These are phyloP conservation scores for Cladorrhinum samala DNA, from an alignment of 495 filamentous ascomycete genomes.

Conservation along the genomic window DNA sequence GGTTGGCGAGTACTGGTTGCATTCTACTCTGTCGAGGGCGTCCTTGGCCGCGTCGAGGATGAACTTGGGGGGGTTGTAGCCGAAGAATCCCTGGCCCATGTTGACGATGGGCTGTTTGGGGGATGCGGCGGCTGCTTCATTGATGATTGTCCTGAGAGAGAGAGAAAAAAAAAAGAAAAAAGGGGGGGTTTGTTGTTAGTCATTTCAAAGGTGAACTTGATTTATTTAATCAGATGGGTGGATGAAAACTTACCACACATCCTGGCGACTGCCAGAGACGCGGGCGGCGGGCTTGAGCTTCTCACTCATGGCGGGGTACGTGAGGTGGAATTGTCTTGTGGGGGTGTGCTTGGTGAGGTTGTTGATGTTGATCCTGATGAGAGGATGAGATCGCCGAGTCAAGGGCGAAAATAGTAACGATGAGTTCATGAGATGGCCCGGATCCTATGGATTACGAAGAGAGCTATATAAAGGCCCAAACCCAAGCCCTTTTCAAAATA, in stretches of 20 bases:
- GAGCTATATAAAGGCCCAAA: no score
- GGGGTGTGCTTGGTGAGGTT: neutral
- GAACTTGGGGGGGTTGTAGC: slow-evolving; percentile 92
- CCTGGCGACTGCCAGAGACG: slow-evolving; percentile 75
- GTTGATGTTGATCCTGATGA: no score
- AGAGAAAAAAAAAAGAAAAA: neutral
- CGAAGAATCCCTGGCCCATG: slow-evolving; percentile 97
- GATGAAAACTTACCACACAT: slow-evolving; percentile 71
- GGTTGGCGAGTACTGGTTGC: slow-evolving; percentile 97
- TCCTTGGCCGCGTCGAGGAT: slow-evolving; percentile 86
- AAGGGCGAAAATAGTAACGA: slow-evolving; percentile 3
- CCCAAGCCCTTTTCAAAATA: no score
- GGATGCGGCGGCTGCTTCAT: slow-evolving; percentile 77
- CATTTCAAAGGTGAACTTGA: no score
- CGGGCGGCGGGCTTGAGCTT: slow-evolving; percentile 64
- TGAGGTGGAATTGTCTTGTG: slow-evolving; percentile 19
- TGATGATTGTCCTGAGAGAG: slow-evolving; percentile 75
- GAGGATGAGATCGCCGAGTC: slow-evolving; percentile 5
- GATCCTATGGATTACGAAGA: no score
- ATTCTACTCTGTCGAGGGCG: slow-evolving; percentile 87
- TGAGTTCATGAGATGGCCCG: slow-evolving; percentile 5
- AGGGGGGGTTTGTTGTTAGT: neutral
- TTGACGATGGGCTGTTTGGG: slow-evolving; percentile 89
- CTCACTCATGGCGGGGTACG: slow-evolving; percentile 23
- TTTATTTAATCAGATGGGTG: neutral